phyloP scores from a whole-genome alignment of 1,139 yeast genomes.

The Ogataea hybrid region DNA sequence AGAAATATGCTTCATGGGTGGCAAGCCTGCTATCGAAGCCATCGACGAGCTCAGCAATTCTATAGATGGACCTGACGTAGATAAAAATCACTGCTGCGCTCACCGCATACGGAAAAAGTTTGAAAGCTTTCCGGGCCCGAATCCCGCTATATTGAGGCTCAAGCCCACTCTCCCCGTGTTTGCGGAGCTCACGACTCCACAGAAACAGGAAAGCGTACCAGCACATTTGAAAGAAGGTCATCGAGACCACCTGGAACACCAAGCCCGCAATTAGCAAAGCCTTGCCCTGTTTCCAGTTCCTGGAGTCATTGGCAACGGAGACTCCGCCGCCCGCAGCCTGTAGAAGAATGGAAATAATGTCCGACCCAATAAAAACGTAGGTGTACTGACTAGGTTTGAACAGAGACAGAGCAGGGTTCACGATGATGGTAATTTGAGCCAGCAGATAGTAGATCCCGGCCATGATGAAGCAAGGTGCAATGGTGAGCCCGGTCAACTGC shows the following conservation, averaged over 20 bases:
- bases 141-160: slow-evolving; percentile 42
- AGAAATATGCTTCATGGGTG: slow-evolving; percentile 66
- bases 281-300: slow-evolving; percentile 47
- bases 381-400: slow-evolving; percentile 80
- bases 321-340: slow-evolving; percentile 88
- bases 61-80: slow-evolving; percentile 72
- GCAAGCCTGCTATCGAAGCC: slow-evolving; percentile 78
- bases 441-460: slow-evolving; percentile 81
- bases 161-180: slow-evolving; percentile 25
- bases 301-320: slow-evolving; percentile 36
- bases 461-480: slow-evolving; percentile 89
- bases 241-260: slow-evolving; percentile 71
- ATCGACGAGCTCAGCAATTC: slow-evolving; percentile 73
- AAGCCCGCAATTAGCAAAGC: slow-evolving; percentile 82
- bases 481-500: slow-evolving; percentile 69
- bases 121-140: slow-evolving; percentile 42
- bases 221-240: slow-evolving; percentile 59
- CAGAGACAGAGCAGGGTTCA: slow-evolving; percentile 59
- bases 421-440: slow-evolving; percentile 69
- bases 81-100: slow-evolving; percentile 55
- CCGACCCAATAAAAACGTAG: slow-evolving; percentile 39
- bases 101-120: slow-evolving; percentile 51
- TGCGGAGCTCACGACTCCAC: slow-evolving; percentile 36
- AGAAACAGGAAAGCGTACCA: slow-evolving; percentile 54
- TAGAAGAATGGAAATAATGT: slow-evolving; percentile 51